Percentiles rank a stretch among this genome's conserved stretches.
These are phyloP conservation scores for Albophoma yamanashiensis DNA, from an alignment of 2,329 filamentous ascomycete genomes.

Conservation along the genomic window DNA sequence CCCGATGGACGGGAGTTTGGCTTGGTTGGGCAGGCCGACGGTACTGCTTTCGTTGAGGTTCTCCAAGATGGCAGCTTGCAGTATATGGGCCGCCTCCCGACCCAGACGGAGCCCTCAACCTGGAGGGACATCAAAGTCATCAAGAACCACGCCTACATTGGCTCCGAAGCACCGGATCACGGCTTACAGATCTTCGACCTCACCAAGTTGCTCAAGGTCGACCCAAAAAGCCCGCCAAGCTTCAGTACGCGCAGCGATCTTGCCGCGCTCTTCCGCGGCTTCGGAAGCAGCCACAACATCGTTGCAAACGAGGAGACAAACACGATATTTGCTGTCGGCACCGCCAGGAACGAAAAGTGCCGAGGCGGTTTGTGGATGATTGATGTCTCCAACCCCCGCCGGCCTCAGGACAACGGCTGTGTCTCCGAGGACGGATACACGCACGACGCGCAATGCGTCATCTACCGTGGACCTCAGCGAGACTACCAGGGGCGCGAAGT, in stretches of 20 bases:
- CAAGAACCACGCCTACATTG: conserved; percentile 25
- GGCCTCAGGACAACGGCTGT: conserved; percentile 39
- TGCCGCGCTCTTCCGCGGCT: conserved; percentile 21
- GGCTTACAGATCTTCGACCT: conserved; percentile 57
- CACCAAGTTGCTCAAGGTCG: conserved; percentile 36
- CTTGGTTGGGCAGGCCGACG: conserved; percentile 37
- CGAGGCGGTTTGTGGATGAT: conserved; percentile 42
- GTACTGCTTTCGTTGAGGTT: conserved; percentile 39
- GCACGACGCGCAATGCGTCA: conserved; percentile 41
- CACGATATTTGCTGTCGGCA: conserved; percentile 31
- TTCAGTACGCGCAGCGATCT: conserved; percentile 23
- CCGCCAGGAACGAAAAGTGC: conserved; percentile 28
- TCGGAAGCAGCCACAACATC: conserved; percentile 40
- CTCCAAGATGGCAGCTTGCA: conserved; percentile 29
- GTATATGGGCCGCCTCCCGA: conserved; percentile 35
- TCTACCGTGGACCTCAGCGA: conserved; percentile 37
- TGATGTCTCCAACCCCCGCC: conserved; percentile 38
- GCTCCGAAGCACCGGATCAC: conserved; percentile 35
- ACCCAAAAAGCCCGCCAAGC: conserved; percentile 25
- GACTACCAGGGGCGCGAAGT: conserved; percentile 26
- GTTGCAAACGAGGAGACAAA: conserved; percentile 35
- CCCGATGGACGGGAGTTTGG: conserved; percentile 36
- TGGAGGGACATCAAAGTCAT: conserved; percentile 33
- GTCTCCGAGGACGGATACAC: conserved; percentile 38
- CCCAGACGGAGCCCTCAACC: conserved; percentile 22